Evolutionary conservation across 768 basidiomycete genomes (phyloP), one percentile per base, ranked within the genome.

Genomic region (Amanita subjunquillea): DNA sequence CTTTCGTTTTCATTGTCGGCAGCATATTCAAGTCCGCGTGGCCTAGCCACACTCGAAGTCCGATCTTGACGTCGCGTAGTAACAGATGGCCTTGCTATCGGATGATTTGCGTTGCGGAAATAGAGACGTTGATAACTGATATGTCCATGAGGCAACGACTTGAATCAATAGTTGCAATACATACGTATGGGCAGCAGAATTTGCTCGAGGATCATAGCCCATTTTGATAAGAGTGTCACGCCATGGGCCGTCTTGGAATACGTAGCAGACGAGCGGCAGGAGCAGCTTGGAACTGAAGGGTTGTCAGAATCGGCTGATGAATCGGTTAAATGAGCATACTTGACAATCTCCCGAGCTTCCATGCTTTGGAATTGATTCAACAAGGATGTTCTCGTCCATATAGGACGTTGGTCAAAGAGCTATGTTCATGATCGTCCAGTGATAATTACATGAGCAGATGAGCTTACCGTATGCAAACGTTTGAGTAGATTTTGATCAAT

Each of bases 241-340:
- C 85, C 88, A 98, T 2, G 94, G 93, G 0, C 96, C 96, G 58
- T 96, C 94, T 58, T 85, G 80, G 62, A 97, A 94, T 7, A 88
- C 85, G 61, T 94, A 99, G 51, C 83, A 85, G 3, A 87, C 80
- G 4, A 88, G 67, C 3, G 93, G 86, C 15, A 95, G 76, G 13
- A 92, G 73, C 5, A 82, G 67, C 63, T 94, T 95, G 10, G 88
- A 87, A 55, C 92, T 95, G 54, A 32, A n/a, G 10, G 7, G 9
- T 9, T 22, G 29, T 12, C 20, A 49, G 39, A 25, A 36, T 42
- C 30, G 6, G 34, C 30, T 6, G 13, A 23, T 17, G n/a, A 22
- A 27, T 17, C 17, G 10, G 9, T 34, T 22, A 37, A 27, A 36
- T 13, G 20, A 48, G 59, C 79, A 43, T 58, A 94, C 94, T 89